Base-by-base conservation (phyloP, 495 filamentous ascomycete genomes). In the Bryoglossum gracile region DNA sequence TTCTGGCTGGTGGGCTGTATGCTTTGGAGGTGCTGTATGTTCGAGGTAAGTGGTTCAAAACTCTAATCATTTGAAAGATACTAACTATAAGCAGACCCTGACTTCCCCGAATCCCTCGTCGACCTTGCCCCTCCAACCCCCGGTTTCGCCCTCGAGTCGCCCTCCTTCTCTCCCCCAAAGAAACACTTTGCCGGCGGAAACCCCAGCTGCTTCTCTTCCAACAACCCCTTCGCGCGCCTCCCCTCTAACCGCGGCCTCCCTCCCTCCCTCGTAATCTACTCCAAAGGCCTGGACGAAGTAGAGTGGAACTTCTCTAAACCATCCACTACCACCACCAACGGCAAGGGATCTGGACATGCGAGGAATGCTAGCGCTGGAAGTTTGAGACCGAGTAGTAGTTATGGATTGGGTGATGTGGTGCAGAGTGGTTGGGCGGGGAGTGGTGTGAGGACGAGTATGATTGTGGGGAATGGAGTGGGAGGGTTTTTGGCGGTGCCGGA, bases 401-500 rank as follows among this genome's bases (percentile, higher is more conserved):
- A 78, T 53, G 75, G 75, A 13, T 59, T 77, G 48, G 33, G 41
- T 11, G 47, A 43, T 3, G 24, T 23, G 10, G 18, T 38, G 16
- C 11, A 17, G 13, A 13, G 16, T 11, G 46, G 40, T 3, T 46
- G 46, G 48, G 46, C 13, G 5, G 64, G 65, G 6, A 65, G 60
- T 0, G 68, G 70, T 2, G 67, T 68, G 5, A 60, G 75, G 44
- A 65, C 65, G 54, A 76, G 74, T 46, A 60, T 73, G 18, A 41
- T 65, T 33, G 66, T 74, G 19, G 85, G 86, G 2, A 87, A 89
- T 59, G 84, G 84, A 0, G 84, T 83, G 50, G 86, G 87, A 8
- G 85, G 86, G 6, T 95, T 88, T 65, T 66, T 94, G 34, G 82
- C 86, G 6, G 81, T 95, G 24, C 89, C 88, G 1, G 73, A 80